Evolutionary conservation across 1,284 basidiomycete genomes (phyloP), one percentile per base, ranked within the genome.

Genomic region (Xerocomus minutiporus): DNA sequence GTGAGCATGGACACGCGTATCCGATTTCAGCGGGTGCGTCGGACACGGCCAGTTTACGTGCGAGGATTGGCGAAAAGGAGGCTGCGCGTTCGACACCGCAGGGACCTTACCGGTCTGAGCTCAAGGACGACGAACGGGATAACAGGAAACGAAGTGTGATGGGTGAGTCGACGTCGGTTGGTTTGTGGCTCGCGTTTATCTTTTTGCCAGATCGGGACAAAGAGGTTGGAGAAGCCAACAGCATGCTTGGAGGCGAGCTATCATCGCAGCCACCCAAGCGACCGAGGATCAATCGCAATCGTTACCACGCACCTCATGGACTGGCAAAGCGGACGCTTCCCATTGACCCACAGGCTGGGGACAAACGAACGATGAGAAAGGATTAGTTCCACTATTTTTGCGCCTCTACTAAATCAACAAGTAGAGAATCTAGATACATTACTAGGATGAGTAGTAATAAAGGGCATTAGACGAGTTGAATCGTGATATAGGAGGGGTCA

Each of bases 51-150:
- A 86, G 81, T 61, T 74, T 88, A 46, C 79, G 84, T 53, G 79
- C 84, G 50, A 81, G 85, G 50, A 85, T 88, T 56, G 69, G 82
- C 38, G 84, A 83, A 52, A 81, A 81, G 63, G 80, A 84, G 57
- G 61, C 69, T 29, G 61, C 72, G 50, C 71, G 74, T 4, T 57
- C 69, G 23, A 61, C 61, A 61, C 66, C 74, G 13, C 75, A 74
- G 48, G 69, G 67, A 50, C 64, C 71, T 15, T 66, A 77, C 58
- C 75, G 78, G 46, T 61, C 62, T 26, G 78, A 81, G 17, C 61
- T 55, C 65, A 73, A 68, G 68, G 79, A 82, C n/a, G 83, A 87
- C 23, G 84, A 86, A 28, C 77, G 80, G 46, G 84, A 86, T 56
- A 77, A 69, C 53, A 76, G 84, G 61, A 90, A 90, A 70, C 78